Percentiles rank a stretch among this genome's conserved stretches.
Conservation (phyloP, 371 early-diverging fungal species). For the Mucor mucedo region DNA sequence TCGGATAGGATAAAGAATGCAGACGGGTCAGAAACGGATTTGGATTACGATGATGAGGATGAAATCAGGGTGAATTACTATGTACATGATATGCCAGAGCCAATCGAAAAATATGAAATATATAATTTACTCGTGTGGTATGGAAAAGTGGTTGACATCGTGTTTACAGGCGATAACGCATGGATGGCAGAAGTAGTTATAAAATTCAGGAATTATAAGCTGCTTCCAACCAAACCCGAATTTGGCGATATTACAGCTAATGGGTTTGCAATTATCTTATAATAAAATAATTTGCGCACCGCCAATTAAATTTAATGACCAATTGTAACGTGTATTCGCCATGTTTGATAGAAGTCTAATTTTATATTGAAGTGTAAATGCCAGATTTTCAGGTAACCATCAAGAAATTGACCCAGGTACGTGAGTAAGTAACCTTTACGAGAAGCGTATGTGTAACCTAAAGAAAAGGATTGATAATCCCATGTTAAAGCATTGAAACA, state of each 20-base stretch:
- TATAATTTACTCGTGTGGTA: conserved; percentile 6
- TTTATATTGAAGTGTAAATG: too few relatives aligned
- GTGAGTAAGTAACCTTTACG: background rate
- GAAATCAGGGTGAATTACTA: background rate
- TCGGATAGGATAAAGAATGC: background rate
- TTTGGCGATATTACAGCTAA: background rate
- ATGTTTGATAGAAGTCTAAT: too few relatives aligned
- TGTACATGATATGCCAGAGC: conserved; percentile 7
- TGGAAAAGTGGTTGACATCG: background rate
- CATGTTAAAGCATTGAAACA: background rate
- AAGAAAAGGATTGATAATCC: too few relatives aligned
- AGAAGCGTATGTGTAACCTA: background rate
- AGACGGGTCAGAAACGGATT: background rate
- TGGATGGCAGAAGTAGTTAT: background rate
- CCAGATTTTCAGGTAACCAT: too few relatives aligned
- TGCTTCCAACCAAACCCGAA: background rate
- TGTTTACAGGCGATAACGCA: background rate
- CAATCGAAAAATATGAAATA: conserved; percentile 5
- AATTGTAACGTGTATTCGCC: too few relatives aligned
- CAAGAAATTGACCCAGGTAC: too few relatives aligned
- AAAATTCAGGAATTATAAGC: background rate
- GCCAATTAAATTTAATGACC: too few relatives aligned
- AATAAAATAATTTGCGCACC: background rate
- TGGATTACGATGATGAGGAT: background rate
- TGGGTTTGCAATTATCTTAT: background rate